Evolutionary conservation across 441 rosid genomes (phyloP).

Genomic region (Sinapis alba): DNA sequence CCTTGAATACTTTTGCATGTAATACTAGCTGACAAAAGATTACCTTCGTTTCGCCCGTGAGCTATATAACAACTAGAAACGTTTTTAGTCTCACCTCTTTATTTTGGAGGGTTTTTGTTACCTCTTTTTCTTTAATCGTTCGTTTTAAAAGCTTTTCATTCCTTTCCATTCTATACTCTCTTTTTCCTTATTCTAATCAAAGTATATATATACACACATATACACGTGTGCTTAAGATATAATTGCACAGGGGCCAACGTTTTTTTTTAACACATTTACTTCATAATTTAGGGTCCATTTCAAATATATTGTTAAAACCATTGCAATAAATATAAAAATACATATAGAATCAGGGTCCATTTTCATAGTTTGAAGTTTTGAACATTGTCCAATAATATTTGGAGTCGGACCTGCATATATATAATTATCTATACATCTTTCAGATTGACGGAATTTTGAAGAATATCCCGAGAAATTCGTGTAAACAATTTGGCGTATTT

Average conservation of each 20-base stretch:
- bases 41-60: constrained; percentile 1
- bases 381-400: too few species aligned
- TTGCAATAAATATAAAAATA: too few species aligned
- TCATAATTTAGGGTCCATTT: too few species aligned
- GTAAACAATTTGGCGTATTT: background rate
- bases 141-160: constrained; percentile 15
- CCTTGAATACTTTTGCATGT: too few species aligned
- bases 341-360: too few species aligned
- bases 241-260: too few species aligned
- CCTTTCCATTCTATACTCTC: background rate
- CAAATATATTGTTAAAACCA: too few species aligned
- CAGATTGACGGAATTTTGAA: background rate
- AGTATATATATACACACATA: background rate
- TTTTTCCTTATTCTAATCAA: background rate
- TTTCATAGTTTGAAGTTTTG: too few species aligned
- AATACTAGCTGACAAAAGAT: constrained; percentile 15
- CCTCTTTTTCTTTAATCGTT: background rate
- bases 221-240: too few species aligned
- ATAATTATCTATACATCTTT: background rate
- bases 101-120: background rate
- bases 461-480: background rate
- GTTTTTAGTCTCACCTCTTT: constrained; percentile 6
- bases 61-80: constrained; percentile 2
- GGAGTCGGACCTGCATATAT: too few species aligned
- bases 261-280: too few species aligned